Percentiles rank a stretch among this genome's conserved stretches.
Conservation (phyloP, 2,329 filamentous ascomycete genomes). For the Diaporthe batatas region DNA sequence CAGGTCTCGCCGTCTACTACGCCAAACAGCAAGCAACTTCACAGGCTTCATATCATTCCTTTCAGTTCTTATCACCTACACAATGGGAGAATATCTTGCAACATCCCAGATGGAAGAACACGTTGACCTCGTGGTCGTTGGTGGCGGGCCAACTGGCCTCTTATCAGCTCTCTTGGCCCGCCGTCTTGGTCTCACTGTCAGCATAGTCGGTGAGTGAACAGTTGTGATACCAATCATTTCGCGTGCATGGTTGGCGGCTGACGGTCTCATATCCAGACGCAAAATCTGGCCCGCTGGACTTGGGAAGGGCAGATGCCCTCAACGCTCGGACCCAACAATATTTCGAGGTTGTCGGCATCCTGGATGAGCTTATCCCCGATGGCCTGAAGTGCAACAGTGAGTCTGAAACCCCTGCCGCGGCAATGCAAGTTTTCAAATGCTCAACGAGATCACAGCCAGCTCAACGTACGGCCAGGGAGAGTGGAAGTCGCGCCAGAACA, state of each 20-base stretch:
- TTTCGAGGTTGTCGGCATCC: conserved; percentile 58
- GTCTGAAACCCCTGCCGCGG: neutral
- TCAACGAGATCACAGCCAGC: conserved; percentile 43
- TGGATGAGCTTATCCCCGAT: conserved; percentile 56
- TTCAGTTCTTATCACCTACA: neutral
- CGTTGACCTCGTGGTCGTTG: conserved; percentile 55
- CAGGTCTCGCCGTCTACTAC: neutral
- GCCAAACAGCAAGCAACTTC: neutral
- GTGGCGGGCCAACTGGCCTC: conserved; percentile 62
- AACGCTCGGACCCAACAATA: conserved; percentile 64
- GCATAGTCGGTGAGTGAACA: conserved; percentile 52
- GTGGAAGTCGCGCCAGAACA: conserved; percentile 62
- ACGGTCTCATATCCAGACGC: conserved; percentile 49
- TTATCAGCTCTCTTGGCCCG: conserved; percentile 59
- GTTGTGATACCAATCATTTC: too few relatives aligned
- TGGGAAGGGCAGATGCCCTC: conserved; percentile 62
- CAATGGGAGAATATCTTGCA: conserved; percentile 2
- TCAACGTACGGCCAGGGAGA: conserved; percentile 60
- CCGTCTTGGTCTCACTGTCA: conserved; percentile 56
- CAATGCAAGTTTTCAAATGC: rapidly evolving
- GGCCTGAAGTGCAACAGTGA: conserved; percentile 64
- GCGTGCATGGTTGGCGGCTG: neutral
- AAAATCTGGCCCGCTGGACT: conserved; percentile 54
- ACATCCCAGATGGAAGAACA: conserved; percentile 19
- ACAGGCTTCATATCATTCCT: neutral